These are phyloP conservation scores for Ophiostoma quercus DNA, from an alignment of 2,329 filamentous ascomycete genomes.

Conservation along the genomic window DNA sequence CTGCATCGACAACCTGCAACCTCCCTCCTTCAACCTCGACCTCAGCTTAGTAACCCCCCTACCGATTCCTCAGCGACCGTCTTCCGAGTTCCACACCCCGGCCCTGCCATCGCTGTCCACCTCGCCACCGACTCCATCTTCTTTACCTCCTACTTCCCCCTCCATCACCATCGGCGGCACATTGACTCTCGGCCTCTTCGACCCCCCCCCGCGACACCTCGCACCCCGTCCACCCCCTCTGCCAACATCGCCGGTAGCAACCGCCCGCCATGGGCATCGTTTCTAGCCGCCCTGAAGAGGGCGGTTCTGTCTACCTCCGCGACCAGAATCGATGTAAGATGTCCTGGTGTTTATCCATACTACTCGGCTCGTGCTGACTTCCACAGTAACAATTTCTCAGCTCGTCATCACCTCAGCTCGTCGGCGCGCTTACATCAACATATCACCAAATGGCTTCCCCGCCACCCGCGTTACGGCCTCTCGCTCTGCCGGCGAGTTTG, in stretches of 20 bases:
- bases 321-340: slow-evolving; percentile 85
- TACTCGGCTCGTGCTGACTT: background rate
- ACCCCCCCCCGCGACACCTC: background rate
- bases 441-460: slow-evolving; percentile 82
- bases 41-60: background rate
- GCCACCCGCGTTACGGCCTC: slow-evolving; percentile 70
- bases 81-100: background rate
- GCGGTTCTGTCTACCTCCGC: slow-evolving; percentile 71
- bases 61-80: background rate
- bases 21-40: background rate
- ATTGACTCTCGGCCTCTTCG: background rate
- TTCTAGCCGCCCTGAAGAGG: slow-evolving; percentile 82
- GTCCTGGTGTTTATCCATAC: slow-evolving; percentile 23
- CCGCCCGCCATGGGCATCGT: slow-evolving; percentile 75
- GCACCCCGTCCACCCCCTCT: background rate
- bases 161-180: background rate
- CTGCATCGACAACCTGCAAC: background rate
- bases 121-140: background rate
- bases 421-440: slow-evolving; percentile 68
- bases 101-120: background rate
- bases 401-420: slow-evolving; percentile 75
- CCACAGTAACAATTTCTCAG: slow-evolving; percentile 76
- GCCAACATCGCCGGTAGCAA: background rate
- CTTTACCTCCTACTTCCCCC: background rate
- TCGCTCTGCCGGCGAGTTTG: slow-evolving; percentile 66